These are phyloP conservation scores for Pseudotsuga menziesii DNA, from an alignment of 75 land plant genomes.

Conservation along the genomic window DNA sequence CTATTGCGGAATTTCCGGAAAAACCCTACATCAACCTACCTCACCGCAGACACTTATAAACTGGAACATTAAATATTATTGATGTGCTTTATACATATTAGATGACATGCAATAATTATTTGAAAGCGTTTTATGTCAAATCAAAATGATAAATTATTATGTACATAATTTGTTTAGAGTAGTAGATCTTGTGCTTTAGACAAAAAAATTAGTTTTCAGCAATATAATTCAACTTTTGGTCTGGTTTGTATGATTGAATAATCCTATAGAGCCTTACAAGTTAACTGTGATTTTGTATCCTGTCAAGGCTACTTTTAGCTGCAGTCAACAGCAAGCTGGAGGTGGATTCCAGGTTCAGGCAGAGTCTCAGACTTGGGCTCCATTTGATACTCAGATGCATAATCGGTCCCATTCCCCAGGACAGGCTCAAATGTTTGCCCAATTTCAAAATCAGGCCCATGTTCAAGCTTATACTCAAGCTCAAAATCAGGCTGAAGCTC, in stretches of 20 bases:
- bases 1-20: no score
- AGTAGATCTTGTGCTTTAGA: neutral
- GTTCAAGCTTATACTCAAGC: neutral
- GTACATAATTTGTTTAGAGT: no score
- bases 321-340: neutral
- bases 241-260: neutral
- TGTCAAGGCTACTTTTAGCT: slow-evolving; percentile 8
- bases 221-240: neutral
- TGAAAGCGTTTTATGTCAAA: neutral
- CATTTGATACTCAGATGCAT: neutral
- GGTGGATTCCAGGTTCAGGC: slow-evolving; percentile 6
- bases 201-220: neutral
- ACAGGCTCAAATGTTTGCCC: neutral
- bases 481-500: neutral
- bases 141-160: no score
- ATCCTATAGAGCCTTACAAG: neutral
- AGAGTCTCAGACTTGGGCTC: neutral
- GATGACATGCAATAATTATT: neutral
- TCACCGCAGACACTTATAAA: no score
- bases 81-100: neutral
- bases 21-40: no score
- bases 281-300: neutral
- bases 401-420: neutral
- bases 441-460: neutral
- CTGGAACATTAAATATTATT: neutral